Percentiles rank a stretch among this genome's conserved stretches.
Conservation (phyloP, 768 basidiomycete genomes). For the Kwoniella mangroviensis region DNA sequence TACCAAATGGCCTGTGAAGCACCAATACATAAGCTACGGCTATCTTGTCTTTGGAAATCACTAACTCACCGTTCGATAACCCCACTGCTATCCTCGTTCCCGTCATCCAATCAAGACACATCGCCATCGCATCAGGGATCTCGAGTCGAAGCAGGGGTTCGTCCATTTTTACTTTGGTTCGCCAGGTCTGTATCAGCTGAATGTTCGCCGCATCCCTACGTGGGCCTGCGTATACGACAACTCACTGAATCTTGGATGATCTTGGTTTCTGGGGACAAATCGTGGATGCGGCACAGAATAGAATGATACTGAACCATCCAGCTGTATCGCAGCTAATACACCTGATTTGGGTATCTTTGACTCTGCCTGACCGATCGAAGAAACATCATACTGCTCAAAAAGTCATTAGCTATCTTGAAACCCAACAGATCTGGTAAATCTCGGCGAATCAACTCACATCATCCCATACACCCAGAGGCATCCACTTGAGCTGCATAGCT, state of each 20-base stretch:
- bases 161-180: constrained; percentile 55
- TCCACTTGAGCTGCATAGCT: constrained; percentile 85
- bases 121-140: constrained; percentile 75
- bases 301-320: constrained; percentile 81
- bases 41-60: not conserved
- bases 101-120: constrained; percentile 87
- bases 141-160: constrained; percentile 74
- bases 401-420: not conserved
- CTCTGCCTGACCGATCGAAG: constrained; percentile 1
- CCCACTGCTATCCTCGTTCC: constrained; percentile 81
- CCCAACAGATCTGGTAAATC: not conserved
- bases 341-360: constrained; percentile 67
- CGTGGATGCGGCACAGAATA: constrained; percentile 78
- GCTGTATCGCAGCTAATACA: constrained; percentile 79
- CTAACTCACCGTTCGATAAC: constrained; percentile 73
- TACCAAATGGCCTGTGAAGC: constrained; percentile 44
- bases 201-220: not conserved
- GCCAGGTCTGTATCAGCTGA: constrained; percentile 16
- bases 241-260: constrained; percentile 37
- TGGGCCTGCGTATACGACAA: constrained; percentile 4
- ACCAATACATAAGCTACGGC: not conserved
- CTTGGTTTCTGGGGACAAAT: not conserved
- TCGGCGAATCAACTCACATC: constrained; percentile 55
- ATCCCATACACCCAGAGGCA: constrained; percentile 83
- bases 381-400: constrained; percentile 5